A percentile compares a stretch with the other conserved stretches of the same genome.
These are phyloP conservation scores for Trichoderma pleuroti DNA, from an alignment of 2,329 filamentous ascomycete species.

Conservation along the genomic window DNA sequence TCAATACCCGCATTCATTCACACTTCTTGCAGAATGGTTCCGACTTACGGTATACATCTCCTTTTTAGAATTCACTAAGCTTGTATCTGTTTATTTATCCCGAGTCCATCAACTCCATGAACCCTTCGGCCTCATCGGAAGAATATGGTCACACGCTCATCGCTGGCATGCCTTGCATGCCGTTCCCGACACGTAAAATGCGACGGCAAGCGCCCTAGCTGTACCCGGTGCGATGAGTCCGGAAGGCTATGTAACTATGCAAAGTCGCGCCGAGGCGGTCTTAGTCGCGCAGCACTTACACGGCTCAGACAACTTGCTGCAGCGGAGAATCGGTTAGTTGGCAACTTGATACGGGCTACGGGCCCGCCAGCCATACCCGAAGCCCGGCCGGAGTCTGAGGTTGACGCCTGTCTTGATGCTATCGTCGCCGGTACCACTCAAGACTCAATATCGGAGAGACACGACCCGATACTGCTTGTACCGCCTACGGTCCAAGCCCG, in stretches of 20 bases:
- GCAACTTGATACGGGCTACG: background rate
- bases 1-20: background rate
- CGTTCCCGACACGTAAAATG: background rate
- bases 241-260: background rate
- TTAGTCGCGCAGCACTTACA: background rate
- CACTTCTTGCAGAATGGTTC: background rate
- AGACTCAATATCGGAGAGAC: background rate
- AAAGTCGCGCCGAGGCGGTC: background rate
- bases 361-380: background rate
- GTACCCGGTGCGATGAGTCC: background rate
- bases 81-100: background rate
- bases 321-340: background rate
- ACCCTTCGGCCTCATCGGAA: background rate
- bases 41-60: background rate
- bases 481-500: background rate
- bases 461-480: too few species aligned
- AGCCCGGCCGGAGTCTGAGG: background rate
- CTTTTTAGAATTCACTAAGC: background rate
- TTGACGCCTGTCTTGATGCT: background rate
- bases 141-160: background rate
- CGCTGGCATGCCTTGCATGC: background rate
- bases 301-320: background rate
- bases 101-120: background rate
- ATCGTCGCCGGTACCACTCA: background rate
- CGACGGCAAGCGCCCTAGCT: background rate